Base-by-base conservation (phyloP, 164 flowering plant species). In the Sextonia rubra region DNA sequence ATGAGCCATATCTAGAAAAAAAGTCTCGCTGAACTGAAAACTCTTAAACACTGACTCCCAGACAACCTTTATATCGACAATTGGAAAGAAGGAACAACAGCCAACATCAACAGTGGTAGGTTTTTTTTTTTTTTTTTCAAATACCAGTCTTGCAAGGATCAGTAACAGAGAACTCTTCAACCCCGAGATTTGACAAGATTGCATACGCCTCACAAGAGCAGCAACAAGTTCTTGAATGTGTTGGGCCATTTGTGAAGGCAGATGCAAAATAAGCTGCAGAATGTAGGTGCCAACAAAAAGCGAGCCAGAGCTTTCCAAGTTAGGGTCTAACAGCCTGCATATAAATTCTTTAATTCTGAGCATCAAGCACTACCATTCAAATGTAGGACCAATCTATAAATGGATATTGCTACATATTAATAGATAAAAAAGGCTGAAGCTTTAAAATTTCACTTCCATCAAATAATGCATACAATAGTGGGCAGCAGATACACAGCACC, bases 131-230 rank as follows among this genome's bases (percentile, higher is more conserved):
- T 27, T 27, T 32, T 32, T 32, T 3, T 0, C 5, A 7, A 52
- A 58, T 86, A 95, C 99, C 92, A 96, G 75, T 89, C 98, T 86
- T 27, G 99, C 99, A 84, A 93, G 86, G 73, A 93, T 86, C 62
- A 96, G 83, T 12, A 96, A 74, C 84, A 96, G 80, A 20, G 99
- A 93, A 84, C 87, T 88, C 80, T 79, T 88, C 80, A 96, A 76
- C 58, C 91, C 94, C n/a, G 87, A 70, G 64, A 86, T 85, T 81
- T 90, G 81, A 78, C 89, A 87, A 77, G 97, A 89, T 70, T 85
- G 92, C 98, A 93, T 86, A 67, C 98, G 93, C 79, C 90, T 87
- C 74, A 93, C 85, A 69, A 96, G 87, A 77, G 97, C 98, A 79
- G 87, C 84, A 74, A 87, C 88, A 66, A 96, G 90, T 77, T 89